A percentile compares a stretch with the other conserved stretches of the same genome.
Evolutionary conservation across 2,329 filamentous ascomycete genomes (phyloP).

Genomic region (Paecilomyces niveus): DNA sequence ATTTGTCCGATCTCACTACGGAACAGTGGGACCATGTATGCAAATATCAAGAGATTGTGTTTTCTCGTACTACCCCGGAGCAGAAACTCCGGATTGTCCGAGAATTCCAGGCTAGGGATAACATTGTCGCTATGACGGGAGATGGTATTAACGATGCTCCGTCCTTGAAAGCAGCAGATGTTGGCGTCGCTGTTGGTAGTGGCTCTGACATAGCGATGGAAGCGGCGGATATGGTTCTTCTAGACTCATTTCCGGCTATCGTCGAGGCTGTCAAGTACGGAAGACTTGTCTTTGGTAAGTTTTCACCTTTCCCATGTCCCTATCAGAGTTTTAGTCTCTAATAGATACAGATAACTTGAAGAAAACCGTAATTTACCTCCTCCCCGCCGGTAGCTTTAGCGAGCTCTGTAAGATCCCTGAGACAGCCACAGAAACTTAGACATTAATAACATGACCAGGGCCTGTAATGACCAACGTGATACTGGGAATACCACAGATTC

Average conservation of each 20-base stretch:
- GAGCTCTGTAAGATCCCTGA: slow-evolving; percentile 48
- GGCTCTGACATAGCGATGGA: slow-evolving; percentile 57
- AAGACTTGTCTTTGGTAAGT: slow-evolving; percentile 57
- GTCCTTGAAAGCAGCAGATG: slow-evolving; percentile 46
- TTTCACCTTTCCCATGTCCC: background rate
- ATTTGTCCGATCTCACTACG: slow-evolving; percentile 59
- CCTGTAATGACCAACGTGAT: slow-evolving; percentile 66
- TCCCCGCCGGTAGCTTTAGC: slow-evolving; percentile 66
- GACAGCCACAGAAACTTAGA: slow-evolving; percentile 2
- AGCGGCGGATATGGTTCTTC: slow-evolving; percentile 55
- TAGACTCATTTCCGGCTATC: slow-evolving; percentile 65
- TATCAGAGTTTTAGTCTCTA: background rate
- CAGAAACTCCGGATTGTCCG: slow-evolving; percentile 75
- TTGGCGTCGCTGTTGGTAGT: slow-evolving; percentile 53
- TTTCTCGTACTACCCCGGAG: slow-evolving; percentile 68
- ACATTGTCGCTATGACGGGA: slow-evolving; percentile 50
- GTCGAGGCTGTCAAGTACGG: slow-evolving; percentile 67
- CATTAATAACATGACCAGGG: slow-evolving; percentile 34
- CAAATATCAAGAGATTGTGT: slow-evolving; percentile 62
- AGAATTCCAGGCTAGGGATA: slow-evolving; percentile 58
- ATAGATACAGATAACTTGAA: slow-evolving; percentile 58
- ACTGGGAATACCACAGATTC: slow-evolving; percentile 65
- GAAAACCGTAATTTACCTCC: slow-evolving; percentile 67
- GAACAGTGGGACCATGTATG: slow-evolving; percentile 62
- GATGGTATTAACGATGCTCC: slow-evolving; percentile 39